Base-by-base conservation (phyloP, 306 rosid species). In the Trichosanthes truncata region DNA sequence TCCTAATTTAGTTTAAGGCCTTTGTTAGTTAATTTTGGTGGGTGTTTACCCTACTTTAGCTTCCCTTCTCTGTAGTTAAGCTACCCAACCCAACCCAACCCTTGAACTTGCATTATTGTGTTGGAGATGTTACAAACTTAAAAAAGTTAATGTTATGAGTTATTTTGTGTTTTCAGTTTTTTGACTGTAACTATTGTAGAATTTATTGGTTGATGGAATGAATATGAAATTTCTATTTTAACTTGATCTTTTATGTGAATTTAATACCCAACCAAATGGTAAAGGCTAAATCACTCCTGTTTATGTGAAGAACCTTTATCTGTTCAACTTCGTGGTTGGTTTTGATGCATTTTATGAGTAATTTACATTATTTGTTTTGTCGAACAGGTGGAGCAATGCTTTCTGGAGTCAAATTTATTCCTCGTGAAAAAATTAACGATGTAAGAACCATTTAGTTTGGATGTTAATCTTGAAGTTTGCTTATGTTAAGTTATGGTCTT, bases 371-470 rank as follows among this genome's bases (percentile, higher is more conserved):
- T 68, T n/a, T 41, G 48, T 48, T 73, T 46, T 73, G 35, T 46
- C 3, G 78, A 73, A 26, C 60, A 73, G 78, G 78, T 48, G 4
- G 7, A 12, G 14, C n/a, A 78, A 85, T 85, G 91, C 83, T 88
- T 78, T 74, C 81, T 15, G 91, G 91, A 38, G 83, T 88, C 73
- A 88, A 85, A 66, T 61, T 88, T 84, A 80, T 88, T 78, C 78
- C 89, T 4, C 86, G 87, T 13, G 87, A 85, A 3, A 75, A 84
- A 77, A 35, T 88, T 69, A 82, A 40, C 53, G 66, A 84, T 23
- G 91, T 84, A 84, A 72, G 76, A 20, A 18, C 56, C 38, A 23
- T 52, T 46, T 26, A 72, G 40, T 25, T 72, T 41, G 51, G 26
- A 38, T 21, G 52, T 10, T 4, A 65, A 10, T 45, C n/a, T 6